Evolutionary conservation across 352 stramenopile species (phyloP).

Genomic region (Albugo candida): DNA sequence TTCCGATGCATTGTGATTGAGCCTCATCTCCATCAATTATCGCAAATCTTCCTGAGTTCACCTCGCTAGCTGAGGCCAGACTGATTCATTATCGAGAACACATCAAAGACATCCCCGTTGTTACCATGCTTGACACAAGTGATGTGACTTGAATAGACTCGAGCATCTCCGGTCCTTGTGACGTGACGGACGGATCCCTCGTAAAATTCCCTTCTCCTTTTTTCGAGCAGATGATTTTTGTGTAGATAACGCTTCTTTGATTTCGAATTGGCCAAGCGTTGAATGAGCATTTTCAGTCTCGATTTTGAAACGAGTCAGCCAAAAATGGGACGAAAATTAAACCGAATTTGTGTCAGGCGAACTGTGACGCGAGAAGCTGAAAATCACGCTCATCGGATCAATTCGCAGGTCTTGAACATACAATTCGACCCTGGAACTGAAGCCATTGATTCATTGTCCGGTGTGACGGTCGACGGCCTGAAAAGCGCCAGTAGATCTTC

Average conservation of each 20-base stretch:
- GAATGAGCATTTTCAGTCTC: slow-evolving; percentile 74
- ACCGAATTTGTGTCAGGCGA: slow-evolving; percentile 18
- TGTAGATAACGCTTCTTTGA: slow-evolving; percentile 48
- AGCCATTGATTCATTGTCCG: slow-evolving; percentile 21
- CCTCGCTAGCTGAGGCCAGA: slow-evolving; percentile 24
- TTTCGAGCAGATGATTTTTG: slow-evolving; percentile 43
- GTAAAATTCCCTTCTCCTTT: slow-evolving; percentile 50
- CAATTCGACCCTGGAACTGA: slow-evolving; percentile 47
- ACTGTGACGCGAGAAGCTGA: slow-evolving; percentile 63
- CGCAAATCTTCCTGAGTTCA: slow-evolving; percentile 1
- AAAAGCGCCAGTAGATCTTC: no score
- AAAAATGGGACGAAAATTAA: slow-evolving; percentile 25
- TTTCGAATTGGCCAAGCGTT: slow-evolving; percentile 38
- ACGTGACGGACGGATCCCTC: slow-evolving; percentile 65
- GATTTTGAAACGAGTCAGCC: slow-evolving; percentile 63
- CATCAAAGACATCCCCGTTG: slow-evolving; percentile 51
- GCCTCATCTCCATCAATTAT: slow-evolving; percentile 47
- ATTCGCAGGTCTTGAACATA: slow-evolving; percentile 58
- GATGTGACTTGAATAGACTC: slow-evolving; percentile 75
- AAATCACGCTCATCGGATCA: slow-evolving; percentile 40
- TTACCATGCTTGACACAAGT: slow-evolving; percentile 64
- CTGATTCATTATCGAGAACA: slow-evolving; percentile 61
- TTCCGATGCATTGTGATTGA: slow-evolving; percentile 35
- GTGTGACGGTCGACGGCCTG: not conserved
- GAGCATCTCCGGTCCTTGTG: slow-evolving; percentile 55